These are phyloP conservation scores for Linnemannia schmuckeri DNA, from an alignment of 192 early-diverging fungal genomes.

Conservation along the genomic window DNA sequence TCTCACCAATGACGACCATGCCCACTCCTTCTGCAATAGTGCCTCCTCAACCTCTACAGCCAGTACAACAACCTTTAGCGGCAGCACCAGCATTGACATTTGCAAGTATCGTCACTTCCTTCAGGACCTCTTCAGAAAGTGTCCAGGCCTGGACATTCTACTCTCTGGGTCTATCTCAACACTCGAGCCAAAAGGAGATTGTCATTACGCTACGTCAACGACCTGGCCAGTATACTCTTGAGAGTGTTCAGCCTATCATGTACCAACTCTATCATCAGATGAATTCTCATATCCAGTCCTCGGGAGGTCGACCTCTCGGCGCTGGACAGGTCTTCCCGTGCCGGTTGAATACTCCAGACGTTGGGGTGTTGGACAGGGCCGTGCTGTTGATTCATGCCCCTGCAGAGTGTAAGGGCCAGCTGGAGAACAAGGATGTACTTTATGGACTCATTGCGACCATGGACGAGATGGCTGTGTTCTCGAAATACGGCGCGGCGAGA, in stretches of 20 bases:
- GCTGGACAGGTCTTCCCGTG: constrained; percentile 46
- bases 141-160: constrained; percentile 47
- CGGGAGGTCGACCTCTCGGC: constrained; percentile 24
- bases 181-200: constrained; percentile 52
- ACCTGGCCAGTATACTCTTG: constrained; percentile 35
- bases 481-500: constrained; percentile 49
- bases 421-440: constrained; percentile 50
- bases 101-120: constrained; percentile 46
- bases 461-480: constrained; percentile 46
- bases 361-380: constrained; percentile 25
- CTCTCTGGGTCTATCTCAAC: constrained; percentile 29
- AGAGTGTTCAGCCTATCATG: constrained; percentile 43
- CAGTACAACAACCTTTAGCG: background rate
- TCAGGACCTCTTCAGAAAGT: constrained; percentile 48
- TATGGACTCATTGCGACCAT: constrained; percentile 46
- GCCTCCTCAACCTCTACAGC: background rate
- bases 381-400: constrained; percentile 43
- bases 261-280: constrained; percentile 44
- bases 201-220: constrained; percentile 48
- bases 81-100: constrained; percentile 27
- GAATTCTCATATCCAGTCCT: constrained; percentile 29
- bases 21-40: background rate
- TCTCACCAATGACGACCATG: background rate
- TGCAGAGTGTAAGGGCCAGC: constrained; percentile 32
- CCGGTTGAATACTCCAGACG: constrained; percentile 32